Percentiles rank a stretch among this genome's conserved stretches.
phyloP scores from a whole-genome alignment of 2,329 filamentous ascomycete species.

The Microsporum canis region DNA sequence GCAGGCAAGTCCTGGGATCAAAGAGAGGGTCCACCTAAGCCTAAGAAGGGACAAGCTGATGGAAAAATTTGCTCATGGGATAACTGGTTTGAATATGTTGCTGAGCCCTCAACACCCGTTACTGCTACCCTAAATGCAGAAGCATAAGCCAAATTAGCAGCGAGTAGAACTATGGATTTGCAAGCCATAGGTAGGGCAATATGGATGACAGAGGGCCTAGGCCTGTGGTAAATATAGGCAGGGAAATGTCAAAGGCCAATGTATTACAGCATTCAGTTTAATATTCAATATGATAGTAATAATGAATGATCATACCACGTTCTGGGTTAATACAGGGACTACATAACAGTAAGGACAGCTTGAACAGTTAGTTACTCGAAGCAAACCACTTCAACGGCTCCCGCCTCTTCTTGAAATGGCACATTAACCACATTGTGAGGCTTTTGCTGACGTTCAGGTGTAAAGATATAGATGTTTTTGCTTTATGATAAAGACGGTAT shows the following conservation, averaged over 20 bases:
- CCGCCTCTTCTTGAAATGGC: no score
- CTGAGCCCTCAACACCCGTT: not conserved
- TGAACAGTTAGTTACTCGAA: no score
- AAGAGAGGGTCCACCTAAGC: constrained; percentile 14
- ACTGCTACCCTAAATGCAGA: not conserved
- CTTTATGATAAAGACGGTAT: not conserved
- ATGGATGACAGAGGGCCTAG: not conserved
- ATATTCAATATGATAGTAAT: no score
- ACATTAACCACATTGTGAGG: no score
- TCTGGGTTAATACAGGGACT: no score
- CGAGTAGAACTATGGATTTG: not conserved
- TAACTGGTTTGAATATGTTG: constrained; percentile 25
- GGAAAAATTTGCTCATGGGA: constrained; percentile 18
- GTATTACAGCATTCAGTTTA: no score
- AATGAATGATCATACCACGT: no score
- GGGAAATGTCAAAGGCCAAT: no score
- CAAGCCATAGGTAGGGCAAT: not conserved
- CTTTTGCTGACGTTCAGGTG: not conserved
- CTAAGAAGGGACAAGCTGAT: constrained; percentile 20
- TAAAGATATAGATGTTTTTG: not conserved
- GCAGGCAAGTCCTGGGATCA: constrained; percentile 52
- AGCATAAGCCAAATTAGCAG: not conserved
- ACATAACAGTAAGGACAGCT: no score
- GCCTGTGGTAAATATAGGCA: no score
- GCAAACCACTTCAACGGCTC: no score